Conservation (phyloP, 2,329 filamentous ascomycete genomes). For the Bipolaris sorokiniana region DNA sequence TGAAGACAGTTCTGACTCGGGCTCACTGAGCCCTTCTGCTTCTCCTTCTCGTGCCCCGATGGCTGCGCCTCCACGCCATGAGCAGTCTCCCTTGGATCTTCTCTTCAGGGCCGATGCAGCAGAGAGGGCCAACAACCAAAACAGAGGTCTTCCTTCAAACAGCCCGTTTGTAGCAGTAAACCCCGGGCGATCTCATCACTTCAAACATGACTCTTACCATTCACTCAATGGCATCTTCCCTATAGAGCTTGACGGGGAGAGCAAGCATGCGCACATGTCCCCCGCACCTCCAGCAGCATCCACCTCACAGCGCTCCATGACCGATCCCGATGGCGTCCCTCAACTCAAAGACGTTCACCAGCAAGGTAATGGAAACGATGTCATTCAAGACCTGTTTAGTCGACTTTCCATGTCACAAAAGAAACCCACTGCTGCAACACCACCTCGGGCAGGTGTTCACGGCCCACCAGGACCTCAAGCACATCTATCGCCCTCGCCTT, state of each 20-base stretch:
- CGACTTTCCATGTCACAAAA: constrained; percentile 47
- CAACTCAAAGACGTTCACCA: constrained; percentile 29
- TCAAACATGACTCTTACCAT: constrained; percentile 54
- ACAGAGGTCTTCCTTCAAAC: constrained; percentile 47
- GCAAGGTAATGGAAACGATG: constrained; percentile 54
- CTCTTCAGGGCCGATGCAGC: constrained; percentile 88
- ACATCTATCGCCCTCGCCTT: constrained; percentile 50
- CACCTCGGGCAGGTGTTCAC: constrained; percentile 31
- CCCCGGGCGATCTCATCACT: constrained; percentile 37
- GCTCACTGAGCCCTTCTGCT: constrained; percentile 53
- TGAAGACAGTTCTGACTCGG: constrained; percentile 54
- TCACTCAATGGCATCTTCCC: constrained; percentile 66
- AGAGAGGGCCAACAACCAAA: constrained; percentile 69
- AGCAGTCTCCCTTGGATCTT: constrained; percentile 83
- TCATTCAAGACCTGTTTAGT: constrained; percentile 54
- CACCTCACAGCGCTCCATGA: constrained; percentile 35
- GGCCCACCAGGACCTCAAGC: constrained; percentile 30
- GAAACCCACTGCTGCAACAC: constrained; percentile 30
- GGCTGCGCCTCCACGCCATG: constrained; percentile 50
- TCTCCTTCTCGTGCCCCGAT: constrained; percentile 60
- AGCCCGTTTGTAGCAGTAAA: constrained; percentile 24
- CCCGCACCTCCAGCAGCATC: constrained; percentile 21
- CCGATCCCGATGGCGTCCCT: constrained; percentile 40
- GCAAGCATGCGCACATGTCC: constrained; percentile 26
- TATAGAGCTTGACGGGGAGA: constrained; percentile 66